Evolutionary conservation across 2,329 filamentous ascomycete species (phyloP).

Genomic region (Ophiocordyceps robertsii): DNA sequence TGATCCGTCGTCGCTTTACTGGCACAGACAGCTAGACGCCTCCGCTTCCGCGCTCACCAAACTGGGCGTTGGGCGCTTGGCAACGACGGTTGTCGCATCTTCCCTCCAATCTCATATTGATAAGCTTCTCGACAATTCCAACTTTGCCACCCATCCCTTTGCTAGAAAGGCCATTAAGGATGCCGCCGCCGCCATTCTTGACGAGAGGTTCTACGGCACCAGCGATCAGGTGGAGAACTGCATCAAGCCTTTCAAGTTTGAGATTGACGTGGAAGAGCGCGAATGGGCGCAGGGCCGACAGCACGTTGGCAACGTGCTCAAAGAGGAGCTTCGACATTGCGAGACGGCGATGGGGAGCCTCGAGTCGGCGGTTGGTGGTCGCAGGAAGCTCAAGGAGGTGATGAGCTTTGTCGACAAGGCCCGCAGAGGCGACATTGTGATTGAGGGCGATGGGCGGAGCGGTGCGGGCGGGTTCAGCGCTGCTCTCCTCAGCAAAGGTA

Average conservation of each 20-base stretch:
- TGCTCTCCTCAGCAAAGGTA: conserved; percentile 71
- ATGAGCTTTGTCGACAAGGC: conserved; percentile 85
- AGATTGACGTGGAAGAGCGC: conserved; percentile 83
- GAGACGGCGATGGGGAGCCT: conserved; percentile 64
- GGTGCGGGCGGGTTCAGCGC: conserved; percentile 92
- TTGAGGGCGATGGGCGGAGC: conserved; percentile 71
- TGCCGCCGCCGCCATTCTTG: conserved; percentile 77
- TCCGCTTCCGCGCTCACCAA: conserved; percentile 86
- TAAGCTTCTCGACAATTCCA: conserved; percentile 62
- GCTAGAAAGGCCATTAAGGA: conserved; percentile 87
- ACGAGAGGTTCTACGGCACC: conserved; percentile 91
- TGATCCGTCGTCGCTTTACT: conserved; percentile 73
- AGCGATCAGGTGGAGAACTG: conserved; percentile 98
- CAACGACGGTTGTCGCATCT: conserved; percentile 80
- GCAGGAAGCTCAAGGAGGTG: conserved; percentile 77
- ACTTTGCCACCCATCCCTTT: conserved; percentile 82
- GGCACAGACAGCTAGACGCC: conserved; percentile 88
- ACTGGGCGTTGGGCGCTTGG: conserved; percentile 80
- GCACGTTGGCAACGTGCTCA: conserved; percentile 68
- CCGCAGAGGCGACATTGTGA: conserved; percentile 67
- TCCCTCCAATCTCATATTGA: conserved; percentile 81
- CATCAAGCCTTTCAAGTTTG: conserved; percentile 97
- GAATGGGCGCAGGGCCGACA: conserved; percentile 83
- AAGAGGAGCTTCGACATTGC: conserved; percentile 74
- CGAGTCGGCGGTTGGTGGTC: conserved; percentile 66